phyloP scores from a whole-genome alignment of 2,329 filamentous ascomycete species.

The Anthostomella pinea region DNA sequence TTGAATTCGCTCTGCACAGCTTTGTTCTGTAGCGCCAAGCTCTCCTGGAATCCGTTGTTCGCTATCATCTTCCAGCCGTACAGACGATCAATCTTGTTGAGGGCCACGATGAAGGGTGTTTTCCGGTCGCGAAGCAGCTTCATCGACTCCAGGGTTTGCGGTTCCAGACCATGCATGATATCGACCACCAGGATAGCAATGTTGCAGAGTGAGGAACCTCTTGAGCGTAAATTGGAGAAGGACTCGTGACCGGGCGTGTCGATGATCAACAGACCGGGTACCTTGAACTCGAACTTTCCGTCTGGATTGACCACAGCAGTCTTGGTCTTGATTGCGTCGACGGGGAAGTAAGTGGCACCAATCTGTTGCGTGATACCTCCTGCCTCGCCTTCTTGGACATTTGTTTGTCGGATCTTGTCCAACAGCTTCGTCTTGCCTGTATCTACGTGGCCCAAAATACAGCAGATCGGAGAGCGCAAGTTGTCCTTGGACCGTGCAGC shows the following conservation, averaged over 20 bases:
- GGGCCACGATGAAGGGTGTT: conserved; percentile 95
- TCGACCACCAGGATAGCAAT: conserved; percentile 98
- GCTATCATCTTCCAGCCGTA: conserved; percentile 99
- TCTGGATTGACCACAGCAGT: conserved; percentile 91
- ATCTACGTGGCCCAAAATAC: conserved; percentile 99
- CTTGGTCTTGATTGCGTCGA: conserved; percentile 89
- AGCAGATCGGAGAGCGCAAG: conserved; percentile 96
- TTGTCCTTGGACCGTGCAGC: conserved; percentile 91
- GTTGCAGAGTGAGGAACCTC: conserved; percentile 97
- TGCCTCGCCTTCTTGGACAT: conserved; percentile 97
- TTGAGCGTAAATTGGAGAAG: conserved; percentile 95
- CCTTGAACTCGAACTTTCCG: conserved; percentile 90
- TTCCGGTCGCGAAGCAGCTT: conserved; percentile 85
- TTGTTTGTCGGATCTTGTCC: conserved; percentile 97
- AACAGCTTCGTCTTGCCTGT: conserved; percentile 99
- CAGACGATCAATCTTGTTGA: conserved; percentile 99
- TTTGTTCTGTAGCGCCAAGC: conserved; percentile 84
- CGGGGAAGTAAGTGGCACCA: conserved; percentile 97
- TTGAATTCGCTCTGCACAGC: conserved; percentile 92
- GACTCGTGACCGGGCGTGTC: conserved; percentile 99
- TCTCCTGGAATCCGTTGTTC: conserved; percentile 97
- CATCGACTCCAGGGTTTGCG: conserved; percentile 97
- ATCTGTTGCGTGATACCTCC: conserved; percentile 99
- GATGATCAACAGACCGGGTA: conserved; percentile 93
- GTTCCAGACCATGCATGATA: conserved; percentile 99